Base-by-base conservation (phyloP, 2,329 filamentous ascomycete species). In the Xylaria sp. region DNA sequence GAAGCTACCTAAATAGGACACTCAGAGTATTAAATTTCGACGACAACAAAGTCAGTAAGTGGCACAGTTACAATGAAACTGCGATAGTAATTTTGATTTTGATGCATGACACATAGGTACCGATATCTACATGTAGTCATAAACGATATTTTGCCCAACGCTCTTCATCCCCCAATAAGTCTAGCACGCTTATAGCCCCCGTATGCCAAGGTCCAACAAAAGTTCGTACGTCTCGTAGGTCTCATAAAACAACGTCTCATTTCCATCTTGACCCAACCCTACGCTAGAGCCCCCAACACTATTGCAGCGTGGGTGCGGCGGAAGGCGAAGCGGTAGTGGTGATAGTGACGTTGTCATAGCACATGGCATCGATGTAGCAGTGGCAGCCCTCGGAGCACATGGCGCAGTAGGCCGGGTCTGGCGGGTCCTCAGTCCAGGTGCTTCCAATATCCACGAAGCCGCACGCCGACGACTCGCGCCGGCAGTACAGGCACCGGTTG, bases 391-490 rank as follows among this genome's bases (percentile, higher is more conserved):
- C 27, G 2, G 31, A n/a, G 56, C 72, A 74, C 44, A 61, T 51
- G 27, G 63, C 69, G 63, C 72, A 74, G 45, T 68, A 42, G 9
- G 63, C 65, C 39, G 61, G 53, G 67, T 72, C 71, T 22, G 69
- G 15, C 68, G 69, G 50, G 63, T 61, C 57, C 44, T 45, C 67
- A n/a, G 20, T 57, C 36, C 20, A 66, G 7, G 33, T 25, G 25
- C 53, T 36, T 5, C 31, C 17, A 51, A 69, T 58, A 10, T 22
- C 20, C 42, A 57, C 55, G 53, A 71, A 74, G 5, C 53, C 50
- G 65, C 73, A 74, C 2, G 69, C 63, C 20, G 68, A 71, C 59
- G 71, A 74, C 67, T 74, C 73, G 1, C 73, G 73, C 22, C 73
- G 70, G 69, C 73, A 74, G 68, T 73, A 74, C 15, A 73, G 67